Evolutionary conservation across 495 filamentous ascomycete species (phyloP).

Genomic region (Lasiosphaeris hirsuta): DNA sequence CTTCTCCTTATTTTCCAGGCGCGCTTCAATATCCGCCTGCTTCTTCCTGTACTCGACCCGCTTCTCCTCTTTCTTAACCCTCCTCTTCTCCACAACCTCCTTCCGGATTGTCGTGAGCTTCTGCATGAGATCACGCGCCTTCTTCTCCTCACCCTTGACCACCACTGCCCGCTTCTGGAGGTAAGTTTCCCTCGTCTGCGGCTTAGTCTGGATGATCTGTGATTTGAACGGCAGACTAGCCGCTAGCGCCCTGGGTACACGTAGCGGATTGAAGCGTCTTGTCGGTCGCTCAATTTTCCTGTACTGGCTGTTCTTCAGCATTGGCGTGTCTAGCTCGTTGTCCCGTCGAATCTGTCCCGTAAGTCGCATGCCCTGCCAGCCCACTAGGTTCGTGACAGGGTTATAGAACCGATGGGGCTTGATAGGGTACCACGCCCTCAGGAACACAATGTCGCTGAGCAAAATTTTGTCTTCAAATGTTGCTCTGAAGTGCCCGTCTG

Average conservation of each 20-base stretch:
- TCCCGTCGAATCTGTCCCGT: slow-evolving; percentile 90
- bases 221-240: slow-evolving; percentile 88
- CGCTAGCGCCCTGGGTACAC: slow-evolving; percentile 79
- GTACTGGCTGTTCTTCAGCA: slow-evolving; percentile 77
- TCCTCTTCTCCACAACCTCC: slow-evolving; percentile 79
- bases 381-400: slow-evolving; percentile 86
- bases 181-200: slow-evolving; percentile 79
- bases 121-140: slow-evolving; percentile 85
- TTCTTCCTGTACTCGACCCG: slow-evolving; percentile 73
- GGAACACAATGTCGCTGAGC: slow-evolving; percentile 93
- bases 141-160: slow-evolving; percentile 72
- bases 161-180: slow-evolving; percentile 92
- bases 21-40: slow-evolving; percentile 75
- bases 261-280: slow-evolving; percentile 91
- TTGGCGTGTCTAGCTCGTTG: slow-evolving; percentile 70
- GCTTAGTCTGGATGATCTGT: slow-evolving; percentile 78
- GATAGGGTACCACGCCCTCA: slow-evolving; percentile 94
- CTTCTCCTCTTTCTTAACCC: slow-evolving; percentile 80
- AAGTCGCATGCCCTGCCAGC: slow-evolving; percentile 85
- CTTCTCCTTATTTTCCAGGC: slow-evolving; percentile 78
- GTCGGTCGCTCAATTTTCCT: slow-evolving; percentile 71
- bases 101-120: slow-evolving; percentile 89
- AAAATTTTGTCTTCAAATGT: slow-evolving; percentile 98
- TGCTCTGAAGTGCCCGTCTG: slow-evolving; percentile 90
- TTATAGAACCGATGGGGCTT: slow-evolving; percentile 96